Base-by-base conservation (phyloP, 1,139 yeast species). In the Suhomyces ambrosiae region DNA sequence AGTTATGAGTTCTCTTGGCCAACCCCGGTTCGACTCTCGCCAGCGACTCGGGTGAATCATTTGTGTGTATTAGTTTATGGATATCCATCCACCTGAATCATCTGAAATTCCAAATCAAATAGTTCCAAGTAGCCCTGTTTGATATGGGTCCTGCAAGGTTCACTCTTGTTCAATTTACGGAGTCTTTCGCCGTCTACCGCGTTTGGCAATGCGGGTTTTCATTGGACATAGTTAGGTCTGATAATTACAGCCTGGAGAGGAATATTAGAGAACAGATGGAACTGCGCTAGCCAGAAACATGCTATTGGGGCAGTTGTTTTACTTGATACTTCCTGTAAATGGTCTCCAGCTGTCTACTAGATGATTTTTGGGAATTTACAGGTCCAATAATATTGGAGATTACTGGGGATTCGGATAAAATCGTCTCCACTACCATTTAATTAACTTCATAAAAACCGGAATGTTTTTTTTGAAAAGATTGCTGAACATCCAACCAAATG, bases 201-300 rank as follows among this genome's bases (percentile, higher is more conserved):
- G 38, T 32, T 25, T 31, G 15, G n/a, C n/a, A n/a, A 23, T 29
- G 40, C 40, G 27, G 12, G 25, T 33, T 37, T 37, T 37, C 37
- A 38, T 38, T 38, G 42, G 42, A 38, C 33, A 38, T 38, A 13
- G 38, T 29, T 10, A 33, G 42, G 38, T 38, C 35, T 38, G 42
- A 38, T 34, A 38, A 33, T 38, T 38, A 38, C 42, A 31, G 12
- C 30, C n/a, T 13, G 3, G 10, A 6, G 17, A 12, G 15, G 42
- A 34, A 38, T 21, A 38, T 38, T 38, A 26, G 38, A 38, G 42
- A 23, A 35, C 38, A 33, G 30, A 4, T 18, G 27, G n/a, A 23
- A 29, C 26, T 22, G 13, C 17, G 8, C n/a, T 27, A 16, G 9
- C 22, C 12, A 16, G n/a, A 7, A 12, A 13, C 28, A 12, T 12